phyloP scores from a whole-genome alignment of 2,329 filamentous ascomycete species.

The Aspergillus sclerotialis region DNA sequence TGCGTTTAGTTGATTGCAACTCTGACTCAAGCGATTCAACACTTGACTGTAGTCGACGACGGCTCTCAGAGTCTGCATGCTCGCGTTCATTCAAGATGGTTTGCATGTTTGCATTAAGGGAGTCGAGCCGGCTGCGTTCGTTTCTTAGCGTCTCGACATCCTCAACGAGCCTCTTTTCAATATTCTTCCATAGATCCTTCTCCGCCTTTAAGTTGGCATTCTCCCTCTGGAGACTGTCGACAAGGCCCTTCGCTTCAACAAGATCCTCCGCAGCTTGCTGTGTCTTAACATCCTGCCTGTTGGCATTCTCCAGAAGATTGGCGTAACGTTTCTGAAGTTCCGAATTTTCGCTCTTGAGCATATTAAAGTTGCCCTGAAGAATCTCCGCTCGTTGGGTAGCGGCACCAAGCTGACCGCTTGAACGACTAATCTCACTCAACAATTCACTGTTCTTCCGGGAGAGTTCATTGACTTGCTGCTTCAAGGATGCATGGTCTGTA shows the following conservation, averaged over 20 bases:
- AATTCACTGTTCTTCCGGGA: slow-evolving; percentile 75
- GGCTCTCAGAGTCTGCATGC: slow-evolving; percentile 70
- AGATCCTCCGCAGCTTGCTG: slow-evolving; percentile 92
- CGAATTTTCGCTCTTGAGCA: slow-evolving; percentile 75
- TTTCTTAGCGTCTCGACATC: slow-evolving; percentile 81
- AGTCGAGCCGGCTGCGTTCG: slow-evolving; percentile 77
- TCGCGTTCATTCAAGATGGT: slow-evolving; percentile 89
- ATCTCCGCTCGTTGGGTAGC: slow-evolving; percentile 82
- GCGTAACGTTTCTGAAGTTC: slow-evolving; percentile 81
- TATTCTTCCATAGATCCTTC: slow-evolving; percentile 89
- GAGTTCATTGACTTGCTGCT: slow-evolving; percentile 75
- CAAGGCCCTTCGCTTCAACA: slow-evolving; percentile 71
- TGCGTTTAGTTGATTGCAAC: slow-evolving; percentile 69
- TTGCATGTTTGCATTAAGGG: slow-evolving; percentile 75
- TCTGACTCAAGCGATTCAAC: slow-evolving; percentile 76
- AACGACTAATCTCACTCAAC: slow-evolving; percentile 72
- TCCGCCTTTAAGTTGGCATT: slow-evolving; percentile 90
- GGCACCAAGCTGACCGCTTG: slow-evolving; percentile 73
- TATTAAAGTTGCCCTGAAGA: slow-evolving; percentile 77
- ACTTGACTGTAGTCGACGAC: slow-evolving; percentile 69
- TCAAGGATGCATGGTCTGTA: slow-evolving; percentile 72
- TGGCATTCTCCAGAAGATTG: slow-evolving; percentile 69
- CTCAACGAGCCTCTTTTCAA: slow-evolving; percentile 78
- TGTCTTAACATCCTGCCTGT: slow-evolving; percentile 81
- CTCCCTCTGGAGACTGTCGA: slow-evolving; percentile 85